A percentile compares a stretch with the other conserved stretches of the same genome.
phyloP scores from a whole-genome alignment of 176 grass and related monocot species.

The barley (Hordeum vulgare) region MorexV3_pseudomolecules_assembly NC_058522.1:483488721-483489220 shows the following conservation, averaged over 20 bases:
- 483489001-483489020: conserved; percentile 73
- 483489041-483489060: conserved; percentile 70
- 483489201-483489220: background rate
- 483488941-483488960: background rate
- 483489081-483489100: conserved; percentile 73
- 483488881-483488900: too few relatives aligned
- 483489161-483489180: background rate
- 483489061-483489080: conserved; percentile 89
- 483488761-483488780: too few relatives aligned
- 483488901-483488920: background rate
- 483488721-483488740: too few relatives aligned
- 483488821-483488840: too few relatives aligned
- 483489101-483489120: conserved; percentile 50
- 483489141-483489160: background rate
- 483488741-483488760: too few relatives aligned
- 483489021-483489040: conserved; percentile 79
- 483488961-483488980: background rate
- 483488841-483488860: background rate
- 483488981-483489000: conserved; percentile 17
- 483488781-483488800: too few relatives aligned
- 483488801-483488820: too few relatives aligned
- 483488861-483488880: too few relatives aligned
- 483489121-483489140: background rate
- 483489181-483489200: background rate
- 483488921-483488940: background rate